phyloP scores from a whole-genome alignment of 2,329 filamentous ascomycete species.

The Ceratocystis alfenasii region DNA sequence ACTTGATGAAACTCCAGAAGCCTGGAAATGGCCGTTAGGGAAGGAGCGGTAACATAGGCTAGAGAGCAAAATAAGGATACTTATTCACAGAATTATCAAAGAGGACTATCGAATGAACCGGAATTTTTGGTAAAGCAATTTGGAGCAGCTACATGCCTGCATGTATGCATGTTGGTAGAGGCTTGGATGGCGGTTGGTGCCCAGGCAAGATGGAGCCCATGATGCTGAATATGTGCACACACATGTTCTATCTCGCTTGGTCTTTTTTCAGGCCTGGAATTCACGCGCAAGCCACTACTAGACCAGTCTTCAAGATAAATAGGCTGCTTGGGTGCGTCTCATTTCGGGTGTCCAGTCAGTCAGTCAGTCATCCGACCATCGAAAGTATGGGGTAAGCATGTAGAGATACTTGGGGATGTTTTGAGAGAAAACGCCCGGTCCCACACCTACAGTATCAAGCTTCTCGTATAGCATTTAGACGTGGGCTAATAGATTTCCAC shows the following conservation, averaged over 20 bases:
- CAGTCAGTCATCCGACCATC: not conserved
- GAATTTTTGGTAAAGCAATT: not conserved
- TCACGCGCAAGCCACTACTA: no score
- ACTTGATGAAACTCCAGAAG: not conserved
- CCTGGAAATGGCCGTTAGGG: not conserved
- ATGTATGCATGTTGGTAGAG: not conserved
- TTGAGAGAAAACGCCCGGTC: no score
- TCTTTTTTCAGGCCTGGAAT: no score
- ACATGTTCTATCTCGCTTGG: no score
- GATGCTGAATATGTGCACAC: not conserved
- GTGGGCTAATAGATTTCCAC: no score
- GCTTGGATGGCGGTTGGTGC: not conserved
- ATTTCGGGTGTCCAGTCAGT: no score
- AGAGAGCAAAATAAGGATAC: not conserved
- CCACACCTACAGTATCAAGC: no score
- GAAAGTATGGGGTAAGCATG: slow-evolving; percentile 1
- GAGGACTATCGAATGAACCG: no score
- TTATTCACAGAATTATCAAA: not conserved
- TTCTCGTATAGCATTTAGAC: no score
- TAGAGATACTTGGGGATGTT: not conserved
- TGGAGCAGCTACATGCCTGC: not conserved
- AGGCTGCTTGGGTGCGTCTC: no score
- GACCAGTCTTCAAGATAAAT: no score
- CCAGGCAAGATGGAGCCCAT: not conserved
- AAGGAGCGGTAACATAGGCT: not conserved